Base-by-base conservation (phyloP, 495 filamentous ascomycete species). In the Penicillium riverlandense region DNA sequence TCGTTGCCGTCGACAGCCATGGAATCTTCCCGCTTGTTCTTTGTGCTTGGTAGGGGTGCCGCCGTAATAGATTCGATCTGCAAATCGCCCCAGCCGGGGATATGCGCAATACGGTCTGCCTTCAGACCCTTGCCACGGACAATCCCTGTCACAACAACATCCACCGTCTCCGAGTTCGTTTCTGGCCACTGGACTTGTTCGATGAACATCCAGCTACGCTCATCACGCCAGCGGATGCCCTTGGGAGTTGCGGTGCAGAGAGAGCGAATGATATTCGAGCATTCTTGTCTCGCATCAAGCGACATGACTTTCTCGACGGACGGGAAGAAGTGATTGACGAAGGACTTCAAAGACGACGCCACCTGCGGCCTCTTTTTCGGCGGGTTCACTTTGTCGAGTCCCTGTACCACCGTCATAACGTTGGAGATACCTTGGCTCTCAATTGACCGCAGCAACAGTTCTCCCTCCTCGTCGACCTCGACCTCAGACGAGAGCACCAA, bases 351-450 rank as follows among this genome's bases (percentile, higher is more conserved):
- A 6, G 89, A 94, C 33, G 79, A 65, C 37, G 85, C 72, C 13
- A 94, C 76, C 42, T 91, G 85, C 0, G 80, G 70, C 35, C 84
- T 74, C 57, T 78, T 80, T 65, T 96, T 96, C 6, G 80, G 67
- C 1, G 86, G 80, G 52, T 92, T 84, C 34, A 96, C 66, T 15
- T 71, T 76, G 53, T 92, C 80, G 15, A 96, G 70, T 31, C 80
- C 77, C 57, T 95, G 88, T 2, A 90, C 90, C 11, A 84, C 77
- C 0, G 84, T 83, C 51, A 92, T 69, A 7, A 91, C 72, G 37
- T 86, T 96, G 1, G 91, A 95, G 46, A 98, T 76, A 55, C 92
- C 92, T 65, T 98, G 92, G 40, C 88, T 82, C 66, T 96, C 90
- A 39, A 97, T 83, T 33, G 85, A 84, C 53, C 85, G 76, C 45